Percentiles rank a stretch among this genome's conserved stretches.
Evolutionary conservation across 202 grass and related monocot species (phyloP).

Genomic region (Brachypodium distachyon): DNA sequence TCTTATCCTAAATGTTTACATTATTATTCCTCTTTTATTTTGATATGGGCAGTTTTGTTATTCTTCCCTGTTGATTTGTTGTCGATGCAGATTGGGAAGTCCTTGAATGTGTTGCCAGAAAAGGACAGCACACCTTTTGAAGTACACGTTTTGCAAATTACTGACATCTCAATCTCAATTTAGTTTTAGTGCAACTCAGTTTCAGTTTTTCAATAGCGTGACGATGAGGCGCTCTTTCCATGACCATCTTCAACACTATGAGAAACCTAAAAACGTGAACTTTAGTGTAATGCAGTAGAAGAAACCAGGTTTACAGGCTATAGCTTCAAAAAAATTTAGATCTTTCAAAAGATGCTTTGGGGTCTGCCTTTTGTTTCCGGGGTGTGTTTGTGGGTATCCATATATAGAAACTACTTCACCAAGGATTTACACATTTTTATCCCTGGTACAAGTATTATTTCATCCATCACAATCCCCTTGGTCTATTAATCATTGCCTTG

Average conservation of each 20-base stretch:
- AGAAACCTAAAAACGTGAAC: background rate
- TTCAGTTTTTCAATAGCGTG: background rate
- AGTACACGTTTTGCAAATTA: background rate
- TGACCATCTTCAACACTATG: background rate
- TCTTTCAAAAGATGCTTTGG: background rate
- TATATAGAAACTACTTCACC: background rate
- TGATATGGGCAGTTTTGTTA: background rate
- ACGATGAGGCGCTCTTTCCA: background rate
- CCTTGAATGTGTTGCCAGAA: background rate
- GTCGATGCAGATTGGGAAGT: background rate
- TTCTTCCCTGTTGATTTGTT: background rate
- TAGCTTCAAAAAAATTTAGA: background rate
- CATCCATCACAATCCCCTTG: background rate
- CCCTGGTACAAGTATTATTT: background rate
- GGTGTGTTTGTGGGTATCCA: background rate
- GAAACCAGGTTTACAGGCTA: background rate
- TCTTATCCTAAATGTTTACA: background rate
- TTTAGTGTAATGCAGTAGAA: background rate
- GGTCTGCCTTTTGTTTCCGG: background rate
- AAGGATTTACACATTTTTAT: background rate
- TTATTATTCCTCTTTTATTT: conserved; percentile 6
- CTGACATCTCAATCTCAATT: background rate
- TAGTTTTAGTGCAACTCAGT: background rate
- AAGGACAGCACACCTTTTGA: background rate
- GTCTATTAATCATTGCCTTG: background rate